These are phyloP conservation scores for Pseudopyrenochaeta lycopersici DNA, from an alignment of 2,329 filamentous ascomycete genomes.

Conservation along the genomic window DNA sequence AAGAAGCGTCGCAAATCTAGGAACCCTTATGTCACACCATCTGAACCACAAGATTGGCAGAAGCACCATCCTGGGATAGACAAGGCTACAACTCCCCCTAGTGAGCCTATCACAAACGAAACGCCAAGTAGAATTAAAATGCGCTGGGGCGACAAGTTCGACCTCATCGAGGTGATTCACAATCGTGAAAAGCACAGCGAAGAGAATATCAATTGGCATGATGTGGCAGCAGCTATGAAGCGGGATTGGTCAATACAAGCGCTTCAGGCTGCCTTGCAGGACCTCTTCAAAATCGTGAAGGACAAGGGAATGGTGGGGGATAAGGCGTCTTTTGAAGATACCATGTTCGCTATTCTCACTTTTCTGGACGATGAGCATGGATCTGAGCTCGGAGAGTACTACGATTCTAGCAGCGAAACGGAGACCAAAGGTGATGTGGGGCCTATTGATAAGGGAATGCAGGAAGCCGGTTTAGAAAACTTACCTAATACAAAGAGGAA, in stretches of 20 bases:
- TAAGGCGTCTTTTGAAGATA: slow-evolving; percentile 6
- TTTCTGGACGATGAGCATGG: slow-evolving; percentile 21
- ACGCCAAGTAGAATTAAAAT: slow-evolving; percentile 39
- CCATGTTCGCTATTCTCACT: slow-evolving; percentile 31
- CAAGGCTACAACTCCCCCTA: background rate
- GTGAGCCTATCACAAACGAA: background rate
- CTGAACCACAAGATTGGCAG: background rate
- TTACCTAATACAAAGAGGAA: slow-evolving; percentile 13
- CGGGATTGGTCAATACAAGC: slow-evolving; percentile 26
- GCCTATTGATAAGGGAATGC: too few relatives aligned
- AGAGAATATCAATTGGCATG: slow-evolving; percentile 49
- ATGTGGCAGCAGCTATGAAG: slow-evolving; percentile 7
- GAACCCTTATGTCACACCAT: background rate
- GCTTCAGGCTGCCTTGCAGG: slow-evolving; percentile 29
- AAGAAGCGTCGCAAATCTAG: background rate
- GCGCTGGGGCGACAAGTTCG: slow-evolving; percentile 53
- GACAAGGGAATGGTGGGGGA: slow-evolving; percentile 9
- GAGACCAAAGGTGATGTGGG: background rate
- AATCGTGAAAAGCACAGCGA: slow-evolving; percentile 23
- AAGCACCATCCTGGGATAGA: background rate
- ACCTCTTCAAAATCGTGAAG: slow-evolving; percentile 19
- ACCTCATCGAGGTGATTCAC: slow-evolving; percentile 50
- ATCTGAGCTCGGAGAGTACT: slow-evolving; percentile 21
- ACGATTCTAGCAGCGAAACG: slow-evolving; percentile 8
- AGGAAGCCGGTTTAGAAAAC: background rate